phyloP scores from a whole-genome alignment of 2,329 filamentous ascomycete species.

The Alternaria angustiovoidea region DNA sequence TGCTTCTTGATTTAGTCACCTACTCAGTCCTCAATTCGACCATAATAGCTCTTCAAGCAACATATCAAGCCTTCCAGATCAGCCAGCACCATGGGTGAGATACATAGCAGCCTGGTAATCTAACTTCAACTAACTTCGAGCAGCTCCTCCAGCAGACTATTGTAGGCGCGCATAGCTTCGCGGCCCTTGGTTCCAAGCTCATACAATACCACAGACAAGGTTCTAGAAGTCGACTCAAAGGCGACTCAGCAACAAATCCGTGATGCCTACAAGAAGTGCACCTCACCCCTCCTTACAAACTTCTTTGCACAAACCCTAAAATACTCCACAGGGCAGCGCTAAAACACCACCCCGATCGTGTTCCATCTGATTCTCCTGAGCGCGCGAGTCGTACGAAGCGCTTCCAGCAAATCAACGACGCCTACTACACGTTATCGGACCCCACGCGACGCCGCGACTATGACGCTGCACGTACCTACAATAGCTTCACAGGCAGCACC shows the following conservation, averaged over 20 bases:
- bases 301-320: conserved; percentile 7
- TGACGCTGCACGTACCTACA: conserved; percentile 73
- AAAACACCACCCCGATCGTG: conserved; percentile 92
- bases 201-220: conserved; percentile 26
- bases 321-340: conserved; percentile 72
- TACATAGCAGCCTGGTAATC: background rate
- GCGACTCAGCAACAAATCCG: conserved; percentile 86
- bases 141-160: conserved; percentile 36
- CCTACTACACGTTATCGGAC: conserved; percentile 91
- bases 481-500: conserved; percentile 54
- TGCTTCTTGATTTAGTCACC: background rate
- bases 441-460: conserved; percentile 79
- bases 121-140: conserved; percentile 22
- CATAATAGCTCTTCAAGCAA: background rate
- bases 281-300: background rate
- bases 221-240: conserved; percentile 73
- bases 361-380: conserved; percentile 83
- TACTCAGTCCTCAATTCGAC: background rate
- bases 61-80: background rate
- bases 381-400: conserved; percentile 80
- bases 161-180: conserved; percentile 23
- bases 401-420: conserved; percentile 92
- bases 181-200: background rate
- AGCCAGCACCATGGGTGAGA: conserved; percentile 32
- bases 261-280: conserved; percentile 89